Base-by-base conservation (phyloP, 169 alveolate genomes). In the Plasmodium knowlesi region DNA sequence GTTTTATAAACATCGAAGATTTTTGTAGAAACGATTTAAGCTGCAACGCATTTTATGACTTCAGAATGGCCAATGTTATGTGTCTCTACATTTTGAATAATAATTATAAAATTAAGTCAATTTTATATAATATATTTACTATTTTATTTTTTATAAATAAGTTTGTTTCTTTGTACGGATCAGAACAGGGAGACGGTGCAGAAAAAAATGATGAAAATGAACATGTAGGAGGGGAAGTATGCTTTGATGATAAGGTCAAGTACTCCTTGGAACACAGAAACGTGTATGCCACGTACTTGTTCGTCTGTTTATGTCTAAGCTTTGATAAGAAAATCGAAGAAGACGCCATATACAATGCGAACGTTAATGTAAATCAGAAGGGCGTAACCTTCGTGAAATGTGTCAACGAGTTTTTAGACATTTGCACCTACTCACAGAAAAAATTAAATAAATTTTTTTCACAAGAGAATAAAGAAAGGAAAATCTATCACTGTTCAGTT, bases 91-190 rank as follows among this genome's bases (percentile, higher is more conserved):
- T 86, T 39, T 43, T 86, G 83, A 74, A 46, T 28, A 86, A 86
- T 76, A 73, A 86, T 73, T 86, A 86, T 43, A 86, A 86, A 86
- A 86, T 86, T n/a, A 86, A 86, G 80, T 86, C 86, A 53, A 86
- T 86, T 70, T 25, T 86, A 43, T 76, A 86, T 37, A 86, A 86
- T 43, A 86, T 86, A 74, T 86, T 86, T 86, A 86, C 57, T 43
- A 54, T 86, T 74, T 74, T 86, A 25, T 74, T 74, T 25, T 86
- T 86, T 34, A 53, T 86, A 86, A 86, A 86, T 86, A 86, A 86
- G 54, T 76, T 74, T 76, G 22, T 14, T 76, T 22, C 74, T 10
- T 8, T 70, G 41, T 46, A 32, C 54, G 53, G 53, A 14, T 19
- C 76, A 41, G 32, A 30, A 57, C 54, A 57, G 72, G 54, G 43